These are phyloP conservation scores for Diplotaxis tenuifolia DNA, from an alignment of 345 rosid species.

Conservation along the genomic window DNA sequence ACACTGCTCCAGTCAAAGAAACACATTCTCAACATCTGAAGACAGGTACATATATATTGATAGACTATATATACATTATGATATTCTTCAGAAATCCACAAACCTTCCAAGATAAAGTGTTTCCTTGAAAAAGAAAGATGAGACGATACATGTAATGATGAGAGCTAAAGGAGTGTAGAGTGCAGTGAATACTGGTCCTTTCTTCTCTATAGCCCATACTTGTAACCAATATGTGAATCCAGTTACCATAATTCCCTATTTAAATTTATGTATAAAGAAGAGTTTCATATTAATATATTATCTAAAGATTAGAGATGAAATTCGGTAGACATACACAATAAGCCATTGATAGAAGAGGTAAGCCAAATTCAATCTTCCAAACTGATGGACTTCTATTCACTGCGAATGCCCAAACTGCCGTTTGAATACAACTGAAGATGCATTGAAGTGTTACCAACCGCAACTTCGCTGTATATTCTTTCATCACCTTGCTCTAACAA, in stretches of 20 bases:
- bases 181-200: constrained; percentile 81
- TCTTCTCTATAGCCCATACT: constrained; percentile 84
- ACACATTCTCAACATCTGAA: not conserved
- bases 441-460: constrained; percentile 74
- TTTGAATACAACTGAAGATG: constrained; percentile 70
- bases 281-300: not conserved
- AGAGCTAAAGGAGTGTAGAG: constrained; percentile 81
- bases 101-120: constrained; percentile 72
- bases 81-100: not conserved
- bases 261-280: not conserved
- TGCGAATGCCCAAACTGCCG: constrained; percentile 60
- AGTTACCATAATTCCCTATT: constrained; percentile 71
- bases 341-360: constrained; percentile 67
- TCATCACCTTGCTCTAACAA: constrained; percentile 41
- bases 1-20: constrained; percentile 45
- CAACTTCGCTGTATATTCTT: constrained; percentile 67
- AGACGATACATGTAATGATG: constrained; percentile 61
- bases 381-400: constrained; percentile 57
- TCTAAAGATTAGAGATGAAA: not conserved
- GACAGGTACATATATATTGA: not conserved
- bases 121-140: constrained; percentile 70
- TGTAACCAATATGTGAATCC: constrained; percentile 81
- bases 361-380: constrained; percentile 78
- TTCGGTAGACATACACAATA: constrained; percentile 59
- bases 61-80: not conserved